Evolutionary conservation across 805 yeast species (phyloP).

Genomic region (Debaryomyces hansenii): DNA sequence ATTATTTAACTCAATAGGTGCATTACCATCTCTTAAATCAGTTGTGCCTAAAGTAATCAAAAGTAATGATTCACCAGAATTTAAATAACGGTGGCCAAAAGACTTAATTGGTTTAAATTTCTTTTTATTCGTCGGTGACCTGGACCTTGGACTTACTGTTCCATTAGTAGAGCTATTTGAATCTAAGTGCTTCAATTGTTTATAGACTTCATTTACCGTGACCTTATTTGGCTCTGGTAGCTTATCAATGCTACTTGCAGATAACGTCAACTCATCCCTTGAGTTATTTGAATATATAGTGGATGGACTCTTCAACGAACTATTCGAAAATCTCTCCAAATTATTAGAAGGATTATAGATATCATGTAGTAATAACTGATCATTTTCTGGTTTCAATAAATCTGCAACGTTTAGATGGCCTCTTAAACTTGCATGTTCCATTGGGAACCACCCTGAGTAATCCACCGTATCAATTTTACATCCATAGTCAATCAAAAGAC

Average conservation of each 20-base stretch:
- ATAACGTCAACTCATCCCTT: conserved; percentile 10
- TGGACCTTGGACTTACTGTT: conserved; percentile 13
- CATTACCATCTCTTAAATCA: conserved; percentile 59
- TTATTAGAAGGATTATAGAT: conserved; percentile 37
- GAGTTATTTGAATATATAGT: conserved; percentile 4
- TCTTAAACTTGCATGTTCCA: conserved; percentile 91
- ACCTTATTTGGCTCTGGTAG: conserved; percentile 33
- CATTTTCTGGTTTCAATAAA: conserved; percentile 51
- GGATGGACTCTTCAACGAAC: conserved; percentile 10
- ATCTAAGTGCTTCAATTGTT: conserved; percentile 33
- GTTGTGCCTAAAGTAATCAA: conserved; percentile 85
- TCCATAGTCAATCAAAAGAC: conserved; percentile 50
- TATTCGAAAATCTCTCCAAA: conserved; percentile 19
- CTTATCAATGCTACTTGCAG: conserved; percentile 36
- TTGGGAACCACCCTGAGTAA: conserved; percentile 94
- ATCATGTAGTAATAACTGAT: conserved; percentile 32
- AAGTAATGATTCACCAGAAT: conserved; percentile 64
- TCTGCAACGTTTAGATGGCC: conserved; percentile 79
- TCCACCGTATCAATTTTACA: conserved; percentile 62
- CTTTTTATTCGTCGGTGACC: conserved; percentile 22
- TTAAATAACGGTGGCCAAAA: conserved; percentile 79
- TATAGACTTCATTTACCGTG: conserved; percentile 37
- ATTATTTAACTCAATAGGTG: conserved; percentile 66
- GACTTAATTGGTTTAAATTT: conserved; percentile 64
- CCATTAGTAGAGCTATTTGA: conserved; percentile 9